Conservation (phyloP, 169 alveolate species). For the Eimeria brunetti region DNA sequence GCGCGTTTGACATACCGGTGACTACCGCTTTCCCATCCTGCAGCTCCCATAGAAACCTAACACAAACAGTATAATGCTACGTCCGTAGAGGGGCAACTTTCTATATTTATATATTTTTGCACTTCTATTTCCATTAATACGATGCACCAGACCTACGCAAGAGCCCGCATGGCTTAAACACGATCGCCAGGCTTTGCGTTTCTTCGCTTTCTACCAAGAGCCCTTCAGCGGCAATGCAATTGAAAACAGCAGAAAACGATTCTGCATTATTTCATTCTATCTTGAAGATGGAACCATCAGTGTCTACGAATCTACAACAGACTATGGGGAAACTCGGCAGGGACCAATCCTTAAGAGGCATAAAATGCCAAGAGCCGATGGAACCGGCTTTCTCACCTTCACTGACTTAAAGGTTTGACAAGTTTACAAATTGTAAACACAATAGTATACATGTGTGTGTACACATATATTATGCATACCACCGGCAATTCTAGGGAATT, state of each 20-base stretch:
- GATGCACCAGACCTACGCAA: conserved; percentile 85
- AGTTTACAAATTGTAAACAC: no score
- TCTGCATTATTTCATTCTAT: conserved; percentile 88
- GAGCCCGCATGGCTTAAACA: conserved; percentile 94
- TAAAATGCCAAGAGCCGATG: conserved; percentile 87
- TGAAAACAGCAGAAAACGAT: conserved; percentile 92
- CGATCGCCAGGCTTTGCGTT: conserved; percentile 91
- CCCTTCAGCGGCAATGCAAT: conserved; percentile 90
- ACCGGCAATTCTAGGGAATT: no score
- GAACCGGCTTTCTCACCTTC: conserved; percentile 86
- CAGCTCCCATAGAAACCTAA: background rate
- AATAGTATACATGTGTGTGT: no score
- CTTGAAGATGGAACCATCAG: conserved; percentile 93
- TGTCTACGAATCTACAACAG: conserved; percentile 90
- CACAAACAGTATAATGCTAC: no score
- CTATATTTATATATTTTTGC: no score
- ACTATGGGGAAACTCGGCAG: conserved; percentile 91
- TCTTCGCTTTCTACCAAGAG: conserved; percentile 91
- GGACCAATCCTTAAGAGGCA: conserved; percentile 91
- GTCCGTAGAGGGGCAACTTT: no score
- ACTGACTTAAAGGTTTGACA: conserved; percentile 86
- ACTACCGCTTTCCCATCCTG: background rate
- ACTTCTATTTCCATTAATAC: no score
- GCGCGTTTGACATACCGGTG: conserved; percentile 55
- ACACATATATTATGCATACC: no score